Percentiles rank a stretch among this genome's conserved stretches.
phyloP scores from a whole-genome alignment of 1,139 yeast species.

The Ogataea hybrid region DNA sequence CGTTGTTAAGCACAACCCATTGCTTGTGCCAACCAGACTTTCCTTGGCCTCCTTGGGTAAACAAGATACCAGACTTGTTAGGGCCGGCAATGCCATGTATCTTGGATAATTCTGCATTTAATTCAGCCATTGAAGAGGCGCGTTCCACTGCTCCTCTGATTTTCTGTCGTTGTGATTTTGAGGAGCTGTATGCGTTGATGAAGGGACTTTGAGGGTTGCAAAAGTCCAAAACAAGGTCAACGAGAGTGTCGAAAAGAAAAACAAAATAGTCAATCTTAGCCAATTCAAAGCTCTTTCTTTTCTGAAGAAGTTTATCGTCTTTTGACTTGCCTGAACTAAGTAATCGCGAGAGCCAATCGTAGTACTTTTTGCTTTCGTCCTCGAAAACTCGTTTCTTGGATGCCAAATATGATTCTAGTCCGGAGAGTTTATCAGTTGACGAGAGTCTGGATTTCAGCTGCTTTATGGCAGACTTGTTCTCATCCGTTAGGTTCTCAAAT shows the following conservation, averaged over 20 bases:
- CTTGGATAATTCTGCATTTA: slow-evolving; percentile 15
- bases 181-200: slow-evolving; percentile 7
- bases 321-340: slow-evolving; percentile 63
- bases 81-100: slow-evolving; percentile 8
- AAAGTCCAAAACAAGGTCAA: slow-evolving; percentile 34
- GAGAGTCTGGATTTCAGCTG: slow-evolving; percentile 15
- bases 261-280: slow-evolving; percentile 71
- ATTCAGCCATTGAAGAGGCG: slow-evolving; percentile 18
- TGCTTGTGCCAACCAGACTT: slow-evolving; percentile 88
- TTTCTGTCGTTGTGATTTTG: slow-evolving; percentile 16
- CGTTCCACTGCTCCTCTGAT: slow-evolving; percentile 21
- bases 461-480: slow-evolving; percentile 15
- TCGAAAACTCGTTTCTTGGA: slow-evolving; percentile 49
- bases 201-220: slow-evolving; percentile 36
- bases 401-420: slow-evolving; percentile 14
- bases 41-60: slow-evolving; percentile 62
- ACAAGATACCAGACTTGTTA: slow-evolving; percentile 30
- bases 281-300: slow-evolving; percentile 62
- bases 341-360: slow-evolving; percentile 70
- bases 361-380: slow-evolving; percentile 69
- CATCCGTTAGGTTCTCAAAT: slow-evolving; percentile 17
- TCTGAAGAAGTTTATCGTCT: slow-evolving; percentile 59
- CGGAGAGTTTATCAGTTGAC: slow-evolving; percentile 11
- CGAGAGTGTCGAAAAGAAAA: slow-evolving; percentile 57
- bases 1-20: slow-evolving; percentile 75